These are phyloP conservation scores for Crithidia expoeki DNA, from an alignment of 208 protist species.

Conservation along the genomic window DNA sequence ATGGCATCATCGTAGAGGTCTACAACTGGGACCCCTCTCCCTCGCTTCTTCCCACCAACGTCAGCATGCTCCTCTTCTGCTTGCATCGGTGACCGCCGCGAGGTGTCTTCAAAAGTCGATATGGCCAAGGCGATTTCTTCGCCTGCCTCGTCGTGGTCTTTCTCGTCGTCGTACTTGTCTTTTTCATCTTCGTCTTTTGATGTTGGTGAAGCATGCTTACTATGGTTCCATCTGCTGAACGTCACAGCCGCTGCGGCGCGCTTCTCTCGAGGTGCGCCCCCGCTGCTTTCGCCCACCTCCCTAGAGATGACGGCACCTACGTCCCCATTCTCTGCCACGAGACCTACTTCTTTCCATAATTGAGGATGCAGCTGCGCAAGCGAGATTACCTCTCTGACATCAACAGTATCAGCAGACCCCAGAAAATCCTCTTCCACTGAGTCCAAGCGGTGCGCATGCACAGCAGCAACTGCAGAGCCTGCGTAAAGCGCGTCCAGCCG, in stretches of 20 bases:
- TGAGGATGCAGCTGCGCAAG: constrained; percentile 20
- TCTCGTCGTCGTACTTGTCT: not conserved
- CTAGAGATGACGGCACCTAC: not conserved
- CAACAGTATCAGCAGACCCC: too few species aligned
- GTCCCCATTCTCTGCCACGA: not conserved
- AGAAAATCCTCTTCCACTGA: constrained; percentile 13
- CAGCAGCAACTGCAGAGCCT: constrained; percentile 27
- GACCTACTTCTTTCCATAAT: constrained; percentile 29
- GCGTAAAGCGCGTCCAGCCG: constrained; percentile 35
- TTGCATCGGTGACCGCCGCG: not conserved
- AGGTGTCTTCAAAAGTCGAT: constrained; percentile 1
- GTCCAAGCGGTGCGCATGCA: constrained; percentile 26
- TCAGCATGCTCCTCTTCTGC: not conserved
- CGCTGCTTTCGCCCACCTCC: too few species aligned
- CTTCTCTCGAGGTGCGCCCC: not conserved
- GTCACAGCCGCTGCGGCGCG: not conserved
- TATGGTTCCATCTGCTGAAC: not conserved
- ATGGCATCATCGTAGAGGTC: constrained; percentile 4
- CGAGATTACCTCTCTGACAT: not conserved
- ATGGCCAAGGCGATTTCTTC: constrained; percentile 14
- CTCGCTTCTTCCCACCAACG: not conserved
- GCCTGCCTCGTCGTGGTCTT: not conserved
- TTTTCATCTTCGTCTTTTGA: not conserved
- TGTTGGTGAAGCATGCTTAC: not conserved
- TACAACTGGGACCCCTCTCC: not conserved